A percentile compares a stretch with the other conserved stretches of the same genome.
These are phyloP conservation scores for Pinus albicaulis DNA, from an alignment of 75 land plant species.

Conservation along the genomic window DNA sequence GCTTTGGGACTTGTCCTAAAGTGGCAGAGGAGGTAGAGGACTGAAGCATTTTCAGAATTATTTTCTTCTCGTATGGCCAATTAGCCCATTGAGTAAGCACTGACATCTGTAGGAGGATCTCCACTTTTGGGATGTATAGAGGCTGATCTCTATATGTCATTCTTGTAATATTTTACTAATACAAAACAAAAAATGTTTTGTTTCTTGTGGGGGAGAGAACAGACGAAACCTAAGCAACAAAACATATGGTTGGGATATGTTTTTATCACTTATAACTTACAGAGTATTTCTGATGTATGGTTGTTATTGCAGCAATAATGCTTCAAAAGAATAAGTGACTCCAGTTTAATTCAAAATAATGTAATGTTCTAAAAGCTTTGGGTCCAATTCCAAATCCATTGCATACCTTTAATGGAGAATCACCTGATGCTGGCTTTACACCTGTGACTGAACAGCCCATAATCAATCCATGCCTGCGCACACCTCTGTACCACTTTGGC, in stretches of 20 bases:
- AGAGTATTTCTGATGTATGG: background rate
- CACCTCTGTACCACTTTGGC: constrained; percentile 98
- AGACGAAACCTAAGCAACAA: background rate
- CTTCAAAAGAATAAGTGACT: background rate
- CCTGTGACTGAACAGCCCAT: constrained; percentile 99
- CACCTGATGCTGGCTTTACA: constrained; percentile 85
- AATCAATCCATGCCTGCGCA: constrained; percentile 91
- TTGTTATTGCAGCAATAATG: background rate
- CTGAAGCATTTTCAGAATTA: too few species aligned
- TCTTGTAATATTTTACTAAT: too few species aligned
- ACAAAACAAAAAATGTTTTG: background rate
- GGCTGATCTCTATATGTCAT: too few species aligned
- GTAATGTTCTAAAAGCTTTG: background rate
- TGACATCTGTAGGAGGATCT: too few species aligned
- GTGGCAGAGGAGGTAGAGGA: too few species aligned
- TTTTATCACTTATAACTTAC: background rate
- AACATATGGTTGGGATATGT: background rate
- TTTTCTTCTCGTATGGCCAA: too few species aligned
- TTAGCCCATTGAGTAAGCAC: too few species aligned
- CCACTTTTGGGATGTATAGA: too few species aligned
- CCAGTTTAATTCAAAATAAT: background rate
- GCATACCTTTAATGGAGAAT: constrained; percentile 89
- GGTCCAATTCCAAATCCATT: background rate
- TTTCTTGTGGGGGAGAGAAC: background rate
- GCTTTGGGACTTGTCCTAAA: too few species aligned